Base-by-base conservation (phyloP, 2,329 filamentous ascomycete species). In the Neopestalotiopsis sp. region DNA sequence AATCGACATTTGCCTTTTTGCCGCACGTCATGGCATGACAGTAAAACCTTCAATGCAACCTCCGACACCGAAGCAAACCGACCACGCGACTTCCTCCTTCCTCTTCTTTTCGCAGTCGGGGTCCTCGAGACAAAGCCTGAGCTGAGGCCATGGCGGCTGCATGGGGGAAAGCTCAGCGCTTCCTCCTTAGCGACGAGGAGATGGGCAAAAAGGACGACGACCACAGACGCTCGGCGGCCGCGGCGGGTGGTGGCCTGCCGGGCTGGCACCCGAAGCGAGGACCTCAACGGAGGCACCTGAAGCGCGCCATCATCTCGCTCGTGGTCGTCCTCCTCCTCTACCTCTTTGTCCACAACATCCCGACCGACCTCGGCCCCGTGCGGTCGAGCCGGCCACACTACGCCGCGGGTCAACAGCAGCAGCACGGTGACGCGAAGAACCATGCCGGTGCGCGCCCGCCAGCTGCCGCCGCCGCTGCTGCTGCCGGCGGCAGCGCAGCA, bases 281-380 rank as follows among this genome's bases (percentile, higher is more conserved):
- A 13, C 84, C 85, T 14, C 82, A 82, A 7, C 86, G 90, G 68
- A 84, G 90, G 72, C 82, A 81, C 9, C 71, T 89, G 66, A 87
- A 86, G 76, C 87, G 90, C 64, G 74, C 90, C 40, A 75, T 83
- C 14, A 68, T 88, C 5, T 83, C 81, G 45, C 65, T 86, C 4
- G 67, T 87, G 61, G 81, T 86, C 42, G 79, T 86, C 61, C 76
- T 86, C 45, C 76, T 86, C 34, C 70, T 94, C 28, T 92, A 91
- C 76, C 80, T 93, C 70, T 88, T 94, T 75, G 80, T 91, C 75
- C 86, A 87, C 73, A 88, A 91, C 76, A 87, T 92, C 67, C 90
- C 90, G 9, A 76, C 81, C 73, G 74, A 81, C 70, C 73, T 85
- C 70, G 77, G 76, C 13, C 78, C 81, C 32, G 73, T 81, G 62